A percentile compares a stretch with the other conserved stretches of the same genome.
Conservation (phyloP, 805 yeast species). For the Torulaspora maleeae region DNA sequence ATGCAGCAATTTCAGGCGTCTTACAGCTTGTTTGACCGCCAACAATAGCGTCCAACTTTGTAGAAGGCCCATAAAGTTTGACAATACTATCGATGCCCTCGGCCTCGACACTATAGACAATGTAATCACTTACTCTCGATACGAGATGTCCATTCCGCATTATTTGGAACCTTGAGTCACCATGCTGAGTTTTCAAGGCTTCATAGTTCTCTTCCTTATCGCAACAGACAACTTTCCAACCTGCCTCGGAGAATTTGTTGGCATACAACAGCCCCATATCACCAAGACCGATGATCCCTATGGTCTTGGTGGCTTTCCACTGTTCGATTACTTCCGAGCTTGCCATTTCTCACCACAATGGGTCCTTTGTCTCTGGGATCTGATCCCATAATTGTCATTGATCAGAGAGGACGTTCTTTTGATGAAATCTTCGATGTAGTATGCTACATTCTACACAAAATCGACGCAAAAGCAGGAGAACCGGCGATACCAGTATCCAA, state of each 20-base stretch:
- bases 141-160: constrained; percentile 79
- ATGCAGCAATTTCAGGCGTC: constrained; percentile 81
- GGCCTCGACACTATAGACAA: constrained; percentile 91
- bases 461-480: neutral
- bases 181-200: constrained; percentile 39
- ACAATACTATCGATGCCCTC: constrained; percentile 74
- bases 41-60: constrained; percentile 82
- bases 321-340: constrained; percentile 18
- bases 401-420: neutral
- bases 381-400: neutral
- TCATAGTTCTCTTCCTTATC: constrained; percentile 67
- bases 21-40: constrained; percentile 99
- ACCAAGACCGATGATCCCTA: constrained; percentile 94
- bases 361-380: neutral
- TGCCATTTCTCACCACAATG: constrained; percentile 2
- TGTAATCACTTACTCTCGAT: constrained; percentile 73
- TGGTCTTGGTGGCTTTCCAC: constrained; percentile 47
- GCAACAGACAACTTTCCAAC: constrained; percentile 87
- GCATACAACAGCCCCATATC: constrained; percentile 96
- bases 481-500: neutral
- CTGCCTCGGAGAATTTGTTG: constrained; percentile 65
- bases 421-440: neutral
- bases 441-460: neutral
- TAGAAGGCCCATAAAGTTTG: constrained; percentile 72
- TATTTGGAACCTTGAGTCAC: constrained; percentile 47